phyloP scores from a whole-genome alignment of 2,329 filamentous ascomycete genomes.

The Penicillium sp. region DNA sequence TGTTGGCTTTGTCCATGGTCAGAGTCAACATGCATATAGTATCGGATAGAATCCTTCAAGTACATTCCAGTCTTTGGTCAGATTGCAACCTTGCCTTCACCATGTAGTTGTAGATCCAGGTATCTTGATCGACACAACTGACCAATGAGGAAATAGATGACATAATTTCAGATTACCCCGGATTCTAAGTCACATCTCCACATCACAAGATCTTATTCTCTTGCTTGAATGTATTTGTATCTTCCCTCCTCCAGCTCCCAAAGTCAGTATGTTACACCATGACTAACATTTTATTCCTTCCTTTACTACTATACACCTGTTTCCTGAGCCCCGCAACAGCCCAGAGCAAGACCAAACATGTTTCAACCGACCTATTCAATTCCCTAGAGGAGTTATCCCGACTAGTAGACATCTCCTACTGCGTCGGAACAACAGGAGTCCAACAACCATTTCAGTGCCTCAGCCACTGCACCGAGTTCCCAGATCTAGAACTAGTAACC shows the following conservation, averaged over 20 bases:
- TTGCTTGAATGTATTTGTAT: background rate
- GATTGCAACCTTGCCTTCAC: background rate
- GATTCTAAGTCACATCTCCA: constrained; percentile 5
- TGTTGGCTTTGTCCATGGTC: background rate
- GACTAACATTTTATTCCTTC: background rate
- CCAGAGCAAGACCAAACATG: constrained; percentile 7
- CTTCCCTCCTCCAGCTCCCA: background rate
- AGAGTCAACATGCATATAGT: background rate
- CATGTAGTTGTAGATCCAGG: background rate
- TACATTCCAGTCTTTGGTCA: background rate
- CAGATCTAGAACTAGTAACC: constrained; percentile 70
- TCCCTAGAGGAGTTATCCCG: constrained; percentile 85
- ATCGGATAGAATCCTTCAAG: background rate
- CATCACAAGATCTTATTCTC: background rate
- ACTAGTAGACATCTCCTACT: constrained; percentile 92
- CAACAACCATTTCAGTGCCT: constrained; percentile 78
- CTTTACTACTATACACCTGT: background rate
- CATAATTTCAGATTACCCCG: constrained; percentile 8
- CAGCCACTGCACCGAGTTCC: constrained; percentile 81
- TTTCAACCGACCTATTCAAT: constrained; percentile 68
- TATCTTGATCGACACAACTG: background rate
- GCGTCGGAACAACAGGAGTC: constrained; percentile 81
- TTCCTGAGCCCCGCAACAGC: background rate
- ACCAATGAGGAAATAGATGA: constrained; percentile 6
- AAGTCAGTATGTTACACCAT: constrained; percentile 2